Percentiles rank a stretch among this genome's conserved stretches.
Conservation (phyloP, 805 yeast species). For the Hanseniaspora hatyaiensis region DNA sequence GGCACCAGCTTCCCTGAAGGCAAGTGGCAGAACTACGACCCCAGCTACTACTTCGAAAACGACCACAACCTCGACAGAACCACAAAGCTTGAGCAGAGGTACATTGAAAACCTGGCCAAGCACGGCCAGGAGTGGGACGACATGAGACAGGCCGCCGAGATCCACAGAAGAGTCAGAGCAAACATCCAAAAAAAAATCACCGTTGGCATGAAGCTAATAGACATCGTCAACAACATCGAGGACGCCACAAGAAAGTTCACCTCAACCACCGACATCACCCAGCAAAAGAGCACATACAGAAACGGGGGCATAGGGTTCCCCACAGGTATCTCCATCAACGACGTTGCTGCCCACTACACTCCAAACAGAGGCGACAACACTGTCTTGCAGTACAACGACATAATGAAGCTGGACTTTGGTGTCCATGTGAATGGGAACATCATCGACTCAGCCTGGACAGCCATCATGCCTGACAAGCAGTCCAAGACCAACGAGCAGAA, state of each 20-base stretch:
- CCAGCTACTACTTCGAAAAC: constrained; percentile 28
- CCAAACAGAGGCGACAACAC: constrained; percentile 91
- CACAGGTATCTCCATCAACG: constrained; percentile 87
- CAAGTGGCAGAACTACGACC: constrained; percentile 60
- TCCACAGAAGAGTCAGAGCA: constrained; percentile 81
- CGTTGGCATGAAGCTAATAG: constrained; percentile 88
- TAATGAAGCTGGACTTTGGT: constrained; percentile 93
- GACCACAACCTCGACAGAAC: constrained; percentile 57
- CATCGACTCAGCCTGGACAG: constrained; percentile 89
- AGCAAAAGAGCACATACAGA: constrained; percentile 31
- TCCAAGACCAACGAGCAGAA: constrained; percentile 34
- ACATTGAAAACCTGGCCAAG: constrained; percentile 46
- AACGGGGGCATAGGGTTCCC: constrained; percentile 93
- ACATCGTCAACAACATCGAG: constrained; percentile 82
- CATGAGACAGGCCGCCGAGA: constrained; percentile 89
- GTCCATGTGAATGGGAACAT: constrained; percentile 92
- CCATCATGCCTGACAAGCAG: constrained; percentile 41
- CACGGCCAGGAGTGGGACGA: constrained; percentile 58
- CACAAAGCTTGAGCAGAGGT: constrained; percentile 77
- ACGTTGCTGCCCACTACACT: constrained; percentile 95
- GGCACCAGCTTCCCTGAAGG: constrained; percentile 69
- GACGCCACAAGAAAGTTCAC: constrained; percentile 66
- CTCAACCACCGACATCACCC: constrained; percentile 46
- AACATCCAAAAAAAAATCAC: constrained; percentile 60
- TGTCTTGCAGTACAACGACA: constrained; percentile 73